These are phyloP conservation scores for Rhodotorula sp. DNA, from an alignment of 1,284 basidiomycete genomes.

Conservation along the genomic window DNA sequence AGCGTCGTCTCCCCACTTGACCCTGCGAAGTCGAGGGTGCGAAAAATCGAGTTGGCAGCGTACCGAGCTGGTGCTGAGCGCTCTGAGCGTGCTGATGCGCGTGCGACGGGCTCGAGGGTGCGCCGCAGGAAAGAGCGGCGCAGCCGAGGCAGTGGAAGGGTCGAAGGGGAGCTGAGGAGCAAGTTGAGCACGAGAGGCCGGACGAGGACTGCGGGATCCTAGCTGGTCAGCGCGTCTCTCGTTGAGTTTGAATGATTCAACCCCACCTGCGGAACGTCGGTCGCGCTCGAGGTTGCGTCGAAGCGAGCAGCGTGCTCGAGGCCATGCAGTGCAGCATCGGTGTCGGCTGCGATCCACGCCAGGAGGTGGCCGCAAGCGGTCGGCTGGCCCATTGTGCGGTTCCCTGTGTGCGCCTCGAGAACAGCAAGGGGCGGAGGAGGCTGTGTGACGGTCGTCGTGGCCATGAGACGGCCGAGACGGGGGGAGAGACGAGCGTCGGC, in stretches of 20 bases:
- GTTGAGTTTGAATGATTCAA: neutral
- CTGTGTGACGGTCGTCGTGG: constrained; percentile 4
- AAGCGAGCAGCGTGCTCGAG: neutral
- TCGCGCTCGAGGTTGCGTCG: too few species aligned
- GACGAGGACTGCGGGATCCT: neutral
- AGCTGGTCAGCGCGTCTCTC: neutral
- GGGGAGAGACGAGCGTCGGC: too few species aligned
- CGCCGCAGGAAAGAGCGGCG: constrained; percentile 4
- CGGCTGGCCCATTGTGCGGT: too few species aligned
- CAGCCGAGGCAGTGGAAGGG: constrained; percentile 29
- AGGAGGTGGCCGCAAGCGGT: neutral
- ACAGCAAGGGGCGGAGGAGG: neutral
- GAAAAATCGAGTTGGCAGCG: neutral
- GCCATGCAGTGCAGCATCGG: neutral
- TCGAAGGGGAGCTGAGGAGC: constrained; percentile 7
- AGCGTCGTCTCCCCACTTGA: constrained; percentile 3
- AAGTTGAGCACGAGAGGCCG: constrained; percentile 14
- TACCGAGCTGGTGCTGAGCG: constrained; percentile 17
- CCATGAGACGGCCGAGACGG: neutral
- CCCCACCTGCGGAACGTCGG: neutral
- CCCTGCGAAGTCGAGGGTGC: neutral
- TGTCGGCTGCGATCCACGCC: neutral
- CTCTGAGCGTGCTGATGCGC: constrained; percentile 2
- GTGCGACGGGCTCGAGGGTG: neutral
- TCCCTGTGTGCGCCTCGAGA: too few species aligned